Evolutionary conservation across 2,329 filamentous ascomycete species (phyloP).

Genomic region (Penicillium rolfsii): DNA sequence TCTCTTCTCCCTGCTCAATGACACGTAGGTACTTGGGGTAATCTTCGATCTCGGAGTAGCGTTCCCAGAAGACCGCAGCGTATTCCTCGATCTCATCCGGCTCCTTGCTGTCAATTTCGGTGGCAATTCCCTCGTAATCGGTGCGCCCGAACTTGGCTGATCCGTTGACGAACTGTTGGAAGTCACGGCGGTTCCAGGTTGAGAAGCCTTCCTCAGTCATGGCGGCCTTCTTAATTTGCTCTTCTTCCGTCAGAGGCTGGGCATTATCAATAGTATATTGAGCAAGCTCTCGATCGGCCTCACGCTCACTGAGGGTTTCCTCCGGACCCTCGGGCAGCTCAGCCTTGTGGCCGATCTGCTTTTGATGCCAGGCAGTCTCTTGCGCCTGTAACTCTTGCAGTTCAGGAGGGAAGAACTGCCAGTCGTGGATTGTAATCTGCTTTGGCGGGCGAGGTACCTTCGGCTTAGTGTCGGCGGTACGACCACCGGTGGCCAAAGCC

Average conservation of each 20-base stretch:
- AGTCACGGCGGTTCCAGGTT: constrained; percentile 95
- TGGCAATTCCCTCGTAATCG: constrained; percentile 81
- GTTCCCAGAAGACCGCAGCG: constrained; percentile 94
- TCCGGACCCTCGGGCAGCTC: constrained; percentile 86
- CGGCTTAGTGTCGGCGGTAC: constrained; percentile 81
- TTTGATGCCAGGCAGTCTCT: constrained; percentile 93
- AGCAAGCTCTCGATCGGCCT: constrained; percentile 82
- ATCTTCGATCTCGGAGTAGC: constrained; percentile 86
- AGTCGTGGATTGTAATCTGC: constrained; percentile 89
- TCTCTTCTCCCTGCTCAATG: constrained; percentile 91
- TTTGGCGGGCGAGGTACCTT: constrained; percentile 95
- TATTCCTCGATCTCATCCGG: constrained; percentile 85
- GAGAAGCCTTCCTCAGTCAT: constrained; percentile 85
- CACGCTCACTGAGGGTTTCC: constrained; percentile 80
- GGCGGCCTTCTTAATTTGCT: constrained; percentile 81
- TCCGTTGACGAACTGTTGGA: constrained; percentile 96
- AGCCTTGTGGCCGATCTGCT: constrained; percentile 94
- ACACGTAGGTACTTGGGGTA: constrained; percentile 85
- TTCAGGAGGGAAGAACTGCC: constrained; percentile 89
- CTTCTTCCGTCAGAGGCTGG: constrained; percentile 82
- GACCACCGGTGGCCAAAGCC: constrained; percentile 78
- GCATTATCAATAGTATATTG: constrained; percentile 94
- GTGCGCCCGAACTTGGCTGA: constrained; percentile 88
- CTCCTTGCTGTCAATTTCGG: constrained; percentile 89
- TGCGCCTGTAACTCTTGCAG: constrained; percentile 90